Percentiles rank a stretch among this genome's conserved stretches.
phyloP scores from a whole-genome alignment of 495 filamentous ascomycete genomes.

The Xylaria scruposa region DNA sequence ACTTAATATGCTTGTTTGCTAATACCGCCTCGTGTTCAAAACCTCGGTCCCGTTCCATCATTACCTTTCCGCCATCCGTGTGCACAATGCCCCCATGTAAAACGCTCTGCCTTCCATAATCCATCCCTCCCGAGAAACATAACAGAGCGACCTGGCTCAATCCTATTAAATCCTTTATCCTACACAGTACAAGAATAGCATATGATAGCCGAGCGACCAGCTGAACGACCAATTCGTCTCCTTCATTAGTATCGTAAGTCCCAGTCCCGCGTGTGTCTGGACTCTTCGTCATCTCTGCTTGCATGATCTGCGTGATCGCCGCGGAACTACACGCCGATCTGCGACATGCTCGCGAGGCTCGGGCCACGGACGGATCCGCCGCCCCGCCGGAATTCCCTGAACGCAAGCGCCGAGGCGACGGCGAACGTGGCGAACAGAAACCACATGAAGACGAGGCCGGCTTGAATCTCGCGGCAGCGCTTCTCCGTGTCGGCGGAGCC shows the following conservation, averaged over 20 bases:
- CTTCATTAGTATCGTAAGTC: slow-evolving; percentile 13
- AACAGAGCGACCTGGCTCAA: neutral
- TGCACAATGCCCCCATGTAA: neutral
- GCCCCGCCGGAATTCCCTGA: slow-evolving; percentile 48
- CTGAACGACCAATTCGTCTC: neutral
- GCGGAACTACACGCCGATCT: slow-evolving; percentile 49
- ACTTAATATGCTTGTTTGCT: neutral
- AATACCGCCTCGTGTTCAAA: neutral
- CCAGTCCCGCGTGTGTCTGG: slow-evolving; percentile 1
- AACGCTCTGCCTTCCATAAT: neutral
- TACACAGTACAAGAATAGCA: slow-evolving; percentile 11
- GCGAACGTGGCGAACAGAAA: slow-evolving; percentile 52
- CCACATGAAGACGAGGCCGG: slow-evolving; percentile 57
- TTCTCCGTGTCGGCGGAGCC: slow-evolving; percentile 51
- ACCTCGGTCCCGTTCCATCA: slow-evolving; percentile 9
- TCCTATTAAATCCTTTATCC: slow-evolving; percentile 14
- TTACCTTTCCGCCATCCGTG: neutral
- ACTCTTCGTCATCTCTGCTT: neutral
- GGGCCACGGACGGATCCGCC: slow-evolving; percentile 50
- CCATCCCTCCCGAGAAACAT: neutral
- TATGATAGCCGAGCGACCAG: neutral
- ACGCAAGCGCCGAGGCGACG: slow-evolving; percentile 41
- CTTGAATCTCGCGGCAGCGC: slow-evolving; percentile 58
- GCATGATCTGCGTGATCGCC: slow-evolving; percentile 20
- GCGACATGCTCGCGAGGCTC: slow-evolving; percentile 55